Conservation (phyloP, 306 rosid species). For the Vigna reflexopilosa region DNA sequence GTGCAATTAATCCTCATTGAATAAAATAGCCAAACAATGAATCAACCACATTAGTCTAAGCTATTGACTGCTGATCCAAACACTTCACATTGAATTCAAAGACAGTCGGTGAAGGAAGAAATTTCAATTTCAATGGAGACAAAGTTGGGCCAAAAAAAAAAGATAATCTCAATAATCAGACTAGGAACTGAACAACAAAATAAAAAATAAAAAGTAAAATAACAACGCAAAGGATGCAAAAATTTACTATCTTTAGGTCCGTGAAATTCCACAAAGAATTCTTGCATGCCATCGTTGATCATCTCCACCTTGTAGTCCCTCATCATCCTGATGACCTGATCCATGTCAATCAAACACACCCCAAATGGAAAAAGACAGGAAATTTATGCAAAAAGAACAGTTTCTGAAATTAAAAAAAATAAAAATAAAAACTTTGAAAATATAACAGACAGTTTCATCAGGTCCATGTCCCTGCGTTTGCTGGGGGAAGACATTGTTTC, state of each 20-base stretch:
- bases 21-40: slow-evolving; percentile 36
- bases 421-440: neutral
- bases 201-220: neutral
- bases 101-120: too few species aligned
- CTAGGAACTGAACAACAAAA: neutral
- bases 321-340: slow-evolving; percentile 75
- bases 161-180: neutral
- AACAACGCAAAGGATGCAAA: slow-evolving; percentile 37
- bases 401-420: neutral
- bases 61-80: slow-evolving; percentile 41
- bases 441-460: slow-evolving; percentile 89
- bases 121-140: slow-evolving; percentile 6
- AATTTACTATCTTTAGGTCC: slow-evolving; percentile 84
- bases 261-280: slow-evolving; percentile 77
- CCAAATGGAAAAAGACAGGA: slow-evolving; percentile 30
- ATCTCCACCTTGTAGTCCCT: slow-evolving; percentile 87
- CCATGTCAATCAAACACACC: slow-evolving; percentile 42
- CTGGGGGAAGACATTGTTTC: slow-evolving; percentile 81
- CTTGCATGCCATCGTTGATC: slow-evolving; percentile 79
- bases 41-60: slow-evolving; percentile 43
- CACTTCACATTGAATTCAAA: slow-evolving; percentile 30
- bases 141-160: neutral
- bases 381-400: slow-evolving; percentile 21
- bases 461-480: slow-evolving; percentile 92
- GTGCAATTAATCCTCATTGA: slow-evolving; percentile 37